phyloP scores from a whole-genome alignment of 345 rosid genomes.

The Eucalyptus dawsonii region DNA sequence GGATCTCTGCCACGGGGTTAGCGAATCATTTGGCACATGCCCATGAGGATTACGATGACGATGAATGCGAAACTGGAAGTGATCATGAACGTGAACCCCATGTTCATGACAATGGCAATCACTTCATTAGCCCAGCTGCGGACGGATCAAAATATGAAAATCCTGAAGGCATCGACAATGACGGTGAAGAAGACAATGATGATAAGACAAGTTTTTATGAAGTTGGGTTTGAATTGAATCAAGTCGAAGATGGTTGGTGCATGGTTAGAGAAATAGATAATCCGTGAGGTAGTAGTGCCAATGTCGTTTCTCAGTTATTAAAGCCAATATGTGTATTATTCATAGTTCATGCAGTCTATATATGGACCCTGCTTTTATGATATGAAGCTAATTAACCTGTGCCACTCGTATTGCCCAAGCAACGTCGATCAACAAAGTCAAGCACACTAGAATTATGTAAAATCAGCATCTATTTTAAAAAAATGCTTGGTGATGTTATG shows the following conservation, averaged over 20 bases:
- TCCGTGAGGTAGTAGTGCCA: neutral
- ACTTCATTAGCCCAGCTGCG: neutral
- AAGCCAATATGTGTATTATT: neutral
- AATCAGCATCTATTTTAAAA: neutral
- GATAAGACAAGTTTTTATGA: conserved; percentile 6
- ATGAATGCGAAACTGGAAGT: neutral
- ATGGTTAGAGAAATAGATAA: neutral
- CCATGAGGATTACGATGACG: neutral
- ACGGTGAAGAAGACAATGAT: neutral
- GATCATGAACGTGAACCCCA: neutral
- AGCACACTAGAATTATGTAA: neutral
- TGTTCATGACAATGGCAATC: neutral
- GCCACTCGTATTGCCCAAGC: neutral
- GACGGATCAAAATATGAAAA: neutral
- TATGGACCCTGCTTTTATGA: neutral
- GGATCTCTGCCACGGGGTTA: conserved; percentile 39
- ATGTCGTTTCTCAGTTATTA: neutral
- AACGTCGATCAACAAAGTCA: neutral
- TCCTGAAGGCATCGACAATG: neutral
- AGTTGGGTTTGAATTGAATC: conserved; percentile 18
- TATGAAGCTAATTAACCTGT: neutral
- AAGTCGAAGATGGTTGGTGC: conserved; percentile 37
- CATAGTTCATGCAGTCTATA: neutral
- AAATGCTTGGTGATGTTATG: neutral
- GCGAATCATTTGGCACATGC: conserved; percentile 23